phyloP scores from a whole-genome alignment of 106 monocot genomes.

The Platanthera guangdongensis region DNA sequence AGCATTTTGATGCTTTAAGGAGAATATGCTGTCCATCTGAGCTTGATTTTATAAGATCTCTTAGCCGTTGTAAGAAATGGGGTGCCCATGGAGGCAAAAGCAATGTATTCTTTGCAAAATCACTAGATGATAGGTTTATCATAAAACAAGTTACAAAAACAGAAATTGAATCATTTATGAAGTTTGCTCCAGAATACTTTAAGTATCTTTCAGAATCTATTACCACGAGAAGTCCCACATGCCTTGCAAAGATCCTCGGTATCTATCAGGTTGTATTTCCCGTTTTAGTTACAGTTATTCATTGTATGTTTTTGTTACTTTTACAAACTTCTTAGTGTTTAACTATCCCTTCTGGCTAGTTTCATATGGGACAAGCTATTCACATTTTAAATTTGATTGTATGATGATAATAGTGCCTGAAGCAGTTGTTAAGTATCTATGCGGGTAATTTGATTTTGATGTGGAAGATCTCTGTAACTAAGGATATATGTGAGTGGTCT shows the following conservation, averaged over 20 bases:
- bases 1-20: slow-evolving; percentile 65
- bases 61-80: slow-evolving; percentile 98
- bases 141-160: slow-evolving; percentile 94
- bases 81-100: slow-evolving; percentile 90
- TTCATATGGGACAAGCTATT: background rate
- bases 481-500: background rate
- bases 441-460: too few relatives aligned
- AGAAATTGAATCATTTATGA: slow-evolving; percentile 78
- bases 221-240: slow-evolving; percentile 70
- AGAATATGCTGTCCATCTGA: slow-evolving; percentile 76
- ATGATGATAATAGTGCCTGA: too few relatives aligned
- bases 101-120: slow-evolving; percentile 97
- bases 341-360: background rate
- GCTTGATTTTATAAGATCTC: slow-evolving; percentile 79
- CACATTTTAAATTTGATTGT: background rate
- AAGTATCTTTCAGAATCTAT: slow-evolving; percentile 79
- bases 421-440: too few relatives aligned
- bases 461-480: background rate
- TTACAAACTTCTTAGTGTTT: background rate
- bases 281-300: slow-evolving; percentile 2
- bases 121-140: slow-evolving; percentile 92
- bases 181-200: slow-evolving; percentile 87
- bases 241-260: slow-evolving; percentile 88
- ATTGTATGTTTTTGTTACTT: background rate
- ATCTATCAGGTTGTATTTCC: slow-evolving; percentile 66